A percentile compares a stretch with the other conserved stretches of the same genome.
Evolutionary conservation across 805 yeast genomes (phyloP).

Genomic region (Lachancea sp.): DNA sequence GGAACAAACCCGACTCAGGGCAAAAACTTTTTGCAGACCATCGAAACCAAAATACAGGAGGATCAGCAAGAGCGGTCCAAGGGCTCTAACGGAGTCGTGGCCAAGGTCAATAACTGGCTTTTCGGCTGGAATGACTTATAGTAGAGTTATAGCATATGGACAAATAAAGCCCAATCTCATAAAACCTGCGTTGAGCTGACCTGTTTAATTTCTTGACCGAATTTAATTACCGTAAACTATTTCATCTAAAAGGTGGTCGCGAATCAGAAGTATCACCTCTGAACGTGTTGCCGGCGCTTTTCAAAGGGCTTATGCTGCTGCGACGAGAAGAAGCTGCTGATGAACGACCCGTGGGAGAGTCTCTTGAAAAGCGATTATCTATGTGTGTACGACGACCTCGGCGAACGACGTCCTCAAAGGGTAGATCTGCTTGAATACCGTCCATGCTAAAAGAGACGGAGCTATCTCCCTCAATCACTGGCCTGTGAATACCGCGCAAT

Average conservation of each 20-base stretch:
- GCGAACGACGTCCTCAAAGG: slow-evolving; percentile 8
- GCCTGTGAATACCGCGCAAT: slow-evolving; percentile 1
- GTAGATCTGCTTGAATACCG: slow-evolving; percentile 4
- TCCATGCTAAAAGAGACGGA: slow-evolving; percentile 9
- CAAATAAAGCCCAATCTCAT: background rate
- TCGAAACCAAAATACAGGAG: slow-evolving; percentile 29
- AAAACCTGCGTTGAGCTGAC: background rate
- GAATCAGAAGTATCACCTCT: slow-evolving; percentile 4
- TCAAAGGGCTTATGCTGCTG: slow-evolving; percentile 9
- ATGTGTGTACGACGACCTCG: slow-evolving; percentile 8
- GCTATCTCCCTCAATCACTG: slow-evolving; percentile 4
- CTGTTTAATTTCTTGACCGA: background rate
- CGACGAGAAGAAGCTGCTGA: slow-evolving; percentile 7
- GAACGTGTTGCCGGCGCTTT: background rate
- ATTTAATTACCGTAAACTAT: background rate
- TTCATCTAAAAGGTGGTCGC: slow-evolving; percentile 14
- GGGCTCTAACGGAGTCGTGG: slow-evolving; percentile 19
- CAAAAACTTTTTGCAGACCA: slow-evolving; percentile 23
- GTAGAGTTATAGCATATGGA: background rate
- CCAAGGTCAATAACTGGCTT: slow-evolving; percentile 40
- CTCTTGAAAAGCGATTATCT: background rate
- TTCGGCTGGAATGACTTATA: slow-evolving; percentile 51
- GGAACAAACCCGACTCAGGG: slow-evolving; percentile 14
- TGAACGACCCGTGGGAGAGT: background rate
- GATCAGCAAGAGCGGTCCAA: slow-evolving; percentile 20